phyloP scores from a whole-genome alignment of 805 yeast species.

The Starmerella sirachaensis region DNA sequence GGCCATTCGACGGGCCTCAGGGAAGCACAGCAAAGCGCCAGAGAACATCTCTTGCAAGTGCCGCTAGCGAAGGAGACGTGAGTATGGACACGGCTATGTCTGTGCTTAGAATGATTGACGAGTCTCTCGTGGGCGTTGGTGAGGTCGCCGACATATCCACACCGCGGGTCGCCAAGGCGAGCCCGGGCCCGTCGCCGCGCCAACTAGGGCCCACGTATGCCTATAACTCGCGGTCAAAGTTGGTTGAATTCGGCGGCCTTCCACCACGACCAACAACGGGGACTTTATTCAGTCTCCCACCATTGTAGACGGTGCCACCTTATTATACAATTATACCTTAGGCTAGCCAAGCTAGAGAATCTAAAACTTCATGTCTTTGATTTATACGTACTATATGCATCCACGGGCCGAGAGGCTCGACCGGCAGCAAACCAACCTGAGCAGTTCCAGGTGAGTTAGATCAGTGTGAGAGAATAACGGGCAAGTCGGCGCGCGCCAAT shows the following conservation, averaged over 20 bases:
- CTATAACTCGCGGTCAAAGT: constrained; percentile 12
- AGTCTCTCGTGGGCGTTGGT: constrained; percentile 29
- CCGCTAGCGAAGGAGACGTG: constrained; percentile 13
- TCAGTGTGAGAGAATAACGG: too few relatives aligned
- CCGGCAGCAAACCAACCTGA: too few relatives aligned
- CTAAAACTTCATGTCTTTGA: too few relatives aligned
- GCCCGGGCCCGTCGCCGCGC: constrained; percentile 24
- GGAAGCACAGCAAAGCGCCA: constrained; percentile 16
- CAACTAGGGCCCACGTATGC: constrained; percentile 18
- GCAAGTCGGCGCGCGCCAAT: too few relatives aligned
- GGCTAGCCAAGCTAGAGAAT: too few relatives aligned
- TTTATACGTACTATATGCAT: too few relatives aligned
- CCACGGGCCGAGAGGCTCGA: too few relatives aligned
- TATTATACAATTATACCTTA: constrained; percentile 1
- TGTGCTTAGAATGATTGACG: constrained; percentile 30
- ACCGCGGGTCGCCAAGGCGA: constrained; percentile 20
- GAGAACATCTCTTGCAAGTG: constrained; percentile 6
- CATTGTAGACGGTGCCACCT: too few relatives aligned
- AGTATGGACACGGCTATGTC: constrained; percentile 18
- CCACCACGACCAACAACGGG: constrained; percentile 2
- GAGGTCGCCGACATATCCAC: constrained; percentile 15
- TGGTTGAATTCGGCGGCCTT: constrained; percentile 9
- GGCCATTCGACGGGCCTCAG: constrained; percentile 6
- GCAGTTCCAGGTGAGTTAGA: too few relatives aligned
- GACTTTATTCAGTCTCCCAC: constrained; percentile 8